Conservation (phyloP, 2,329 filamentous ascomycete species). For the Hypocreales sp. region DNA sequence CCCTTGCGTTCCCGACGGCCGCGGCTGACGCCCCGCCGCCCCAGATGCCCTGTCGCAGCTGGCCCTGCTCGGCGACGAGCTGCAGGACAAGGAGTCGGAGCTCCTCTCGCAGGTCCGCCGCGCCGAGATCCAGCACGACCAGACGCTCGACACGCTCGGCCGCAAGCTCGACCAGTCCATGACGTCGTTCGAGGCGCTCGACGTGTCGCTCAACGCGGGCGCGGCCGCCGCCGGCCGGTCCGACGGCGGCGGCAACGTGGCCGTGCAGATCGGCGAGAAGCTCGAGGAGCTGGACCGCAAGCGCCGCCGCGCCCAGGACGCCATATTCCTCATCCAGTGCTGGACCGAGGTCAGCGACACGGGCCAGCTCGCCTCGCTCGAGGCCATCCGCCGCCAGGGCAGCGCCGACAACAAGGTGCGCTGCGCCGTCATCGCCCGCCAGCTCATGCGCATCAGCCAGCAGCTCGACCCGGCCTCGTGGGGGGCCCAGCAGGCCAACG, state of each 20-base stretch:
- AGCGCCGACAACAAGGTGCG: constrained; percentile 85
- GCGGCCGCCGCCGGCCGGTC: constrained; percentile 19
- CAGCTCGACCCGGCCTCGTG: constrained; percentile 68
- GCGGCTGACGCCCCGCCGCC: neutral
- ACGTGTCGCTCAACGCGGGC: constrained; percentile 60
- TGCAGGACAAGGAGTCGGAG: constrained; percentile 84
- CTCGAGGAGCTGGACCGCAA: constrained; percentile 92
- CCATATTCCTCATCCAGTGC: constrained; percentile 88
- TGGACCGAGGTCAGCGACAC: constrained; percentile 92
- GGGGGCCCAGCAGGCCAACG: constrained; percentile 46
- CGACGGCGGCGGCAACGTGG: constrained; percentile 65
- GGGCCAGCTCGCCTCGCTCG: constrained; percentile 71
- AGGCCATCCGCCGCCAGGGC: constrained; percentile 74
- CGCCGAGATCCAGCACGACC: constrained; percentile 82
- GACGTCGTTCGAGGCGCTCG: constrained; percentile 78
- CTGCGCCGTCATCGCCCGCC: constrained; percentile 84
- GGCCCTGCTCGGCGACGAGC: constrained; percentile 59
- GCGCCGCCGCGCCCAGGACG: constrained; percentile 75
- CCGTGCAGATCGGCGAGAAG: constrained; percentile 86
- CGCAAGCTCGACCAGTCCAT: constrained; percentile 86
- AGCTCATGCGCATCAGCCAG: constrained; percentile 87
- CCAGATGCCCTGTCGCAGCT: constrained; percentile 52
- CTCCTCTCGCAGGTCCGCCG: constrained; percentile 77
- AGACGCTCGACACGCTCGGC: constrained; percentile 76
- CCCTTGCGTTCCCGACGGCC: neutral